Evolutionary conservation across 257 asterid genomes (phyloP).

Genomic region (Ehretia macrophylla): DNA sequence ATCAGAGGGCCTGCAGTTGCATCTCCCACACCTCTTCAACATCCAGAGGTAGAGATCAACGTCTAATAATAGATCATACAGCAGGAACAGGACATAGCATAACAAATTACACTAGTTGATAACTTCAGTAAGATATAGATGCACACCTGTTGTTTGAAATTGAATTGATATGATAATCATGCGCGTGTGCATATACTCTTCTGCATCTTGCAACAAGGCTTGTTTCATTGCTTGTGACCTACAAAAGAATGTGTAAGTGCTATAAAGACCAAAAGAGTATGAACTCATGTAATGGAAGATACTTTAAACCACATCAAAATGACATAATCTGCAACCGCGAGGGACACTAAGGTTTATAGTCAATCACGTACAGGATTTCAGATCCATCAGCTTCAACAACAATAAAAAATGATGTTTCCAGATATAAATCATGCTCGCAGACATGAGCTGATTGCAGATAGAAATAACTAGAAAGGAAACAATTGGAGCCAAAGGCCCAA

Average conservation of each 20-base stretch:
- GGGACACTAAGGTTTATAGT: too few species aligned
- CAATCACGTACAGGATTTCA: too few species aligned
- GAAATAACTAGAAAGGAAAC: too few species aligned
- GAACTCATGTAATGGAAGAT: not conserved
- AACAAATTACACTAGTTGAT: not conserved
- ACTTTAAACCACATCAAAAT: not conserved
- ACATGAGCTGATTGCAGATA: too few species aligned
- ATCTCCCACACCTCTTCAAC: not conserved
- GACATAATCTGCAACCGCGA: too few species aligned
- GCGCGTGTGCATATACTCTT: slow-evolving; percentile 90
- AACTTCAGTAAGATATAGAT: slow-evolving; percentile 3
- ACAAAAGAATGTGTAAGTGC: slow-evolving; percentile 7
- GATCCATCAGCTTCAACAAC: too few species aligned
- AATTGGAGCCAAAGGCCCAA: too few species aligned
- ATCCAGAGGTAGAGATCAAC: not conserved
- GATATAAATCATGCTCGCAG: too few species aligned
- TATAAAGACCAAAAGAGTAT: not conserved
- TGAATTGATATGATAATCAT: slow-evolving; percentile 86
- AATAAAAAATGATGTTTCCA: too few species aligned
- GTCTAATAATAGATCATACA: too few species aligned
- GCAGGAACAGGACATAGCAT: too few species aligned
- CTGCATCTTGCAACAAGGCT: slow-evolving; percentile 77
- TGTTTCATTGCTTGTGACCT: slow-evolving; percentile 78
- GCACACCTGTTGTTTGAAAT: slow-evolving; percentile 78
- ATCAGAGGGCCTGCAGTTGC: too few species aligned